Evolutionary conservation across 2,329 filamentous ascomycete species (phyloP).

Genomic region (Akanthomyces dipterigenus): DNA sequence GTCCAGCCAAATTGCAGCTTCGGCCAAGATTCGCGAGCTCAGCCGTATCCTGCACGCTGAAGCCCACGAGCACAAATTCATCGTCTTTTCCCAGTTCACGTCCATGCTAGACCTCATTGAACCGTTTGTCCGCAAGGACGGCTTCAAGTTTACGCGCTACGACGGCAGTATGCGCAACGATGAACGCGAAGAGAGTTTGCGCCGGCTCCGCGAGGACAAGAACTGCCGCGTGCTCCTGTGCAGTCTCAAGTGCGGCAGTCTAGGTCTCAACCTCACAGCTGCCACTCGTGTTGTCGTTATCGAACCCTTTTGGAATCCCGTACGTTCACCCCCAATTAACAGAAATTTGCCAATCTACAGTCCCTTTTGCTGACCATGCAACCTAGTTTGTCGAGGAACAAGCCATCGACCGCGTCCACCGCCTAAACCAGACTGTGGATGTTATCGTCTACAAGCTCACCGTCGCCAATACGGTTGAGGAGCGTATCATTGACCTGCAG

Average conservation of each 20-base stretch:
- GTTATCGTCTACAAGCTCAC: conserved; percentile 95
- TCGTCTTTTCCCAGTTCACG: conserved; percentile 97
- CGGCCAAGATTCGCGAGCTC: conserved; percentile 87
- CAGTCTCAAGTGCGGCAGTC: conserved; percentile 84
- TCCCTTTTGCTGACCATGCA: conserved; percentile 11
- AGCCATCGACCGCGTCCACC: conserved; percentile 95
- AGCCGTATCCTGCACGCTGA: conserved; percentile 76
- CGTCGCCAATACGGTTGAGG: conserved; percentile 80
- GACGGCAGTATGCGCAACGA: conserved; percentile 96
- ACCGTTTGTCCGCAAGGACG: conserved; percentile 72
- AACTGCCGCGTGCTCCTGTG: conserved; percentile 79
- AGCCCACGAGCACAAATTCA: conserved; percentile 81
- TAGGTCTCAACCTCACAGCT: conserved; percentile 91
- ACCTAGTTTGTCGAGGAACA: conserved; percentile 90
- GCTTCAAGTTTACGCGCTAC: conserved; percentile 79
- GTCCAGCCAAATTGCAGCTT: conserved; percentile 53
- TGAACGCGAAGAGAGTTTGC: conserved; percentile 77
- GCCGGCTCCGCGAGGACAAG: conserved; percentile 66
- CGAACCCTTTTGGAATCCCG: conserved; percentile 97
- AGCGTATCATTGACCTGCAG: conserved; percentile 89
- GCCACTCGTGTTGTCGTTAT: conserved; percentile 90
- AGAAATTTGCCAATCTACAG: neutral
- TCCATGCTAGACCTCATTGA: conserved; percentile 96
- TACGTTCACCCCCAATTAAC: conserved; percentile 33
- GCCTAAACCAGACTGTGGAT: conserved; percentile 92